These are phyloP conservation scores for Aspergillus arachidicola DNA, from an alignment of 2,329 filamentous ascomycete genomes.

Conservation along the genomic window DNA sequence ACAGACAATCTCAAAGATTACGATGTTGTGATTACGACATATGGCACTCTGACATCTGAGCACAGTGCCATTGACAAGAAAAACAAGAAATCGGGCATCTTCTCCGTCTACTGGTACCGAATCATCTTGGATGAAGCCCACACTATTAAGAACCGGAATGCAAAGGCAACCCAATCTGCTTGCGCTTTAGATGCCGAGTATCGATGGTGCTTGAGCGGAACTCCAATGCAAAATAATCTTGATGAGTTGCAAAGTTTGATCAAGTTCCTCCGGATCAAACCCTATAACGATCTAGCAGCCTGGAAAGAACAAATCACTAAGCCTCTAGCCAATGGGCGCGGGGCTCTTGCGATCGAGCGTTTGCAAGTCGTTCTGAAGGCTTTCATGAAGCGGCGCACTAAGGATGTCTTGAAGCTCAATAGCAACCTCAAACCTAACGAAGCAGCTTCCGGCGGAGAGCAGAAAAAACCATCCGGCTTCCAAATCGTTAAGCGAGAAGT, in stretches of 20 bases:
- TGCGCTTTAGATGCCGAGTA: conserved; percentile 84
- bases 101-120: conserved; percentile 92
- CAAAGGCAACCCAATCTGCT: conserved; percentile 91
- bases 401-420: conserved; percentile 90
- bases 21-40: conserved; percentile 96
- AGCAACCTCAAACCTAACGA: conserved; percentile 78
- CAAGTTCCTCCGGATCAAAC: conserved; percentile 87
- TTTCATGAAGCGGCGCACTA: conserved; percentile 98
- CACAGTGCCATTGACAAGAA: conserved; percentile 69
- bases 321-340: conserved; percentile 87
- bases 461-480: conserved; percentile 64
- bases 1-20: conserved; percentile 76
- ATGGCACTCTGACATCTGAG: conserved; percentile 92
- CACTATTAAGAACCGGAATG: conserved; percentile 97
- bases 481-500: conserved; percentile 91
- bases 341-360: conserved; percentile 83
- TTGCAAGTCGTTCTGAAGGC: conserved; percentile 83
- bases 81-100: conserved; percentile 75
- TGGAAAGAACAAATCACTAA: conserved; percentile 92
- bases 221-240: conserved; percentile 97
- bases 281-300: conserved; percentile 79
- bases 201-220: conserved; percentile 94
- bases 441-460: conserved; percentile 52
- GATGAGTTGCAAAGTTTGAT: conserved; percentile 95
- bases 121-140: conserved; percentile 96